Evolutionary conservation across 345 rosid species (phyloP), one percentile per base, ranked within the genome.

Genomic region (Populus ilicifolia): DNA sequence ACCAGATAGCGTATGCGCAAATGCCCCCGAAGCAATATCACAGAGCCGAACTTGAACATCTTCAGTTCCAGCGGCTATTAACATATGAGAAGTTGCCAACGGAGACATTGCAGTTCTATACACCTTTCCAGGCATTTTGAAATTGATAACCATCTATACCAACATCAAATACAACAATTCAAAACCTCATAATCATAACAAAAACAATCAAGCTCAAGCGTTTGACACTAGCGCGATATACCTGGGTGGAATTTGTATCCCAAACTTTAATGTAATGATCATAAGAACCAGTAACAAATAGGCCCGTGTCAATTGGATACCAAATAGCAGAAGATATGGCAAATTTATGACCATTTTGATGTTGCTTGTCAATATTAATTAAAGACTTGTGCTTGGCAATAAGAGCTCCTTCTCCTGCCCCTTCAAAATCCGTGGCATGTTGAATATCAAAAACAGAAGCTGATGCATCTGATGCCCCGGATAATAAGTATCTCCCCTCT

Each of bases 31-130:
- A 76, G 93, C 89, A 78, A 96, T 84, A 86, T 93, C 99, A 79
- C 97, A 96, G 35, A 96, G 94, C 48, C 97, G 97, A 82, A 96
- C 96, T 83, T 93, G 99, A 62, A 93, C 98, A 84, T 93, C 97
- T 85, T 96, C 98, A 41, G 94, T 93, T 81, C 91, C 99, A 65
- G 93, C 88, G 81, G 99, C 99, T 75, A 96, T 90, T 61, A 96
- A 84, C 89, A 91, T 91, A 79, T 96, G 99, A 75, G 96, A 84
- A 17, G 90, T 88, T 44, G 99, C 92, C 88, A 93, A 27, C 41
- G 96, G 77, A 72, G 99, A 96, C 97, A 96, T 93, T 68, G 98
- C 94, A 73, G 94, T 85, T 81, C 88, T 88, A 81, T 96, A 89
- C 85, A 96, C 96, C 84, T 91, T 96, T 78, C 94, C 99, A 70